Base-by-base conservation (phyloP, 1,284 basidiomycete genomes). In the Tilletiaria anomala region DNA sequence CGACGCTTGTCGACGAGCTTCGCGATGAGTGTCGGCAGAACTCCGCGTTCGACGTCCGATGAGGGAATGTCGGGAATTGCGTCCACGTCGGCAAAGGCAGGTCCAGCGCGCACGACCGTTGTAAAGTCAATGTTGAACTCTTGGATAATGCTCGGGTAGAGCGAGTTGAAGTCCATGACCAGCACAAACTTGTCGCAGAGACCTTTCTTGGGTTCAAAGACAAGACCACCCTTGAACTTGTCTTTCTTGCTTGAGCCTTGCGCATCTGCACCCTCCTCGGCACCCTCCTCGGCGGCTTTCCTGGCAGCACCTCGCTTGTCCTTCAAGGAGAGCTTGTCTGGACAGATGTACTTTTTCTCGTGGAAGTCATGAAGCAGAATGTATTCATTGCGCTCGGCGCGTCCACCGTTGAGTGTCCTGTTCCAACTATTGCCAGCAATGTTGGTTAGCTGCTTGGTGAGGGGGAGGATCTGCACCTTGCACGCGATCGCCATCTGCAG, bases 91-190 rank as follows among this genome's bases (percentile, higher is more conserved):
- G 48, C 50, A 5, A 43, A 15, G 40, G 80, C 78, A 42, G 78
- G 78, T 15, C 71, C 70, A 31, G 63, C 50, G 26, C 78, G 76
- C 35, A 87, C 82, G 19, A 97, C 80, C 0, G 93, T 99, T 6
- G 93, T 97, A 61, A 97, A 99, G 69, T 97, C 89, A 58, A 97
- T 96, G 65, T 99, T 97, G 70, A 85, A 99, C 72, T 99, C 93
- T 61, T 97, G 93, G 44, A 99, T 99, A 71, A 99, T 97, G 68
- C 84, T 89, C 6, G 93, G 93, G 67, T 99, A 97, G 47, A 97
- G 75, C 56, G 88, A 96, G 71, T 97, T 97, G 78, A 97, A 97
- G 71, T 99, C 93, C 93, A 99, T 97, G 67, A 99, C 91, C 20
- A 99, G 75, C 67, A 97, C 84, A 66, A 78, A 93, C 58, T 82